phyloP scores from a whole-genome alignment of 176 grass and related monocot species.

The Chrysopogon serrulatus region DNA sequence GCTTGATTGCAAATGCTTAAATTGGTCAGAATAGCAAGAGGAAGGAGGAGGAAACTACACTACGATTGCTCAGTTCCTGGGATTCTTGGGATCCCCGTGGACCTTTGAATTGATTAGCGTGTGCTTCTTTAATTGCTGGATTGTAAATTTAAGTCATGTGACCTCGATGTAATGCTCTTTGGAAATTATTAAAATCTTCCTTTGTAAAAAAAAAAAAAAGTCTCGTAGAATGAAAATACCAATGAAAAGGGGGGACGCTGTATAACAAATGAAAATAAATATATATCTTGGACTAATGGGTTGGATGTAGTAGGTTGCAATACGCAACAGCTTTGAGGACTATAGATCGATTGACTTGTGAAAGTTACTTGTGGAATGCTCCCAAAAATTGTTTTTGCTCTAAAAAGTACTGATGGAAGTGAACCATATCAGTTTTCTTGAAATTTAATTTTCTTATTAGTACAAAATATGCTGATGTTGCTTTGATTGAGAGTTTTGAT shows the following conservation, averaged over 20 bases:
- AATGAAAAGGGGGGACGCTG: not conserved
- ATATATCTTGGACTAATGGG: not conserved
- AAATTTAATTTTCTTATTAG: not conserved
- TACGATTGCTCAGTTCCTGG: slow-evolving; percentile 8
- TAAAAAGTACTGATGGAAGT: not conserved
- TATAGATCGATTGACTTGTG: slow-evolving; percentile 2
- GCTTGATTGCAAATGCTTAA: not conserved
- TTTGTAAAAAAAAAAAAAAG: too few relatives aligned
- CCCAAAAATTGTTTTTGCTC: not conserved
- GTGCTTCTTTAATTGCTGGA: not conserved
- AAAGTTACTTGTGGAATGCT: not conserved
- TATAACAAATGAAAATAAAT: not conserved
- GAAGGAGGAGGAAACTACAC: not conserved
- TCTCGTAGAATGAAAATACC: not conserved
- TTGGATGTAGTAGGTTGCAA: not conserved
- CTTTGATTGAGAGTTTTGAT: slow-evolving; percentile 4
- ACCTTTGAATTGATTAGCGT: not conserved
- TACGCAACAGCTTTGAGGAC: not conserved
- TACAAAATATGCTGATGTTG: not conserved
- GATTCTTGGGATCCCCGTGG: not conserved
- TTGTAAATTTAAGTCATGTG: not conserved
- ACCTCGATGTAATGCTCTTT: too few relatives aligned
- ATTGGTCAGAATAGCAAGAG: not conserved
- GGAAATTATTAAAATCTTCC: too few relatives aligned
- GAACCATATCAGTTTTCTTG: not conserved